Conservation (phyloP, 1,284 basidiomycete species). For the Apiotrichum gamsii region DNA sequence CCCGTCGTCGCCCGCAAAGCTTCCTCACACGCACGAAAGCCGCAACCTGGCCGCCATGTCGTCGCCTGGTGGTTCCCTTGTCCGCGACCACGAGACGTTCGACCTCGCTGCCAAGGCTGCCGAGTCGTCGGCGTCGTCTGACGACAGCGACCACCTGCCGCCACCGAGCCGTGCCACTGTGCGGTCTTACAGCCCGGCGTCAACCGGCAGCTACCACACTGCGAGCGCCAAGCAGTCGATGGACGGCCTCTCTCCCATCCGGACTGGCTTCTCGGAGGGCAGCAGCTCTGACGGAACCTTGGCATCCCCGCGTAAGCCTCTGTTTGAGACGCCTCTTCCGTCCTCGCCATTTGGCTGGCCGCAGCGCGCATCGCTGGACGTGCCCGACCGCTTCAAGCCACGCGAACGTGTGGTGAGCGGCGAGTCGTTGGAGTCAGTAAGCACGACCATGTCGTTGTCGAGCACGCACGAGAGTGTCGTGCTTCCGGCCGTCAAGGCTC, state of each 20-base stretch:
- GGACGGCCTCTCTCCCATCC: neutral
- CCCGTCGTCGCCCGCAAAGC: neutral
- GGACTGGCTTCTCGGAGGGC: neutral
- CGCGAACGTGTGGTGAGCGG: neutral
- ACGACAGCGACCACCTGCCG: slow-evolving; percentile 6
- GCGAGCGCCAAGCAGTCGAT: slow-evolving; percentile 1
- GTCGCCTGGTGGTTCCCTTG: neutral
- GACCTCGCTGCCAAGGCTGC: neutral
- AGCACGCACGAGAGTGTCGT: slow-evolving; percentile 12
- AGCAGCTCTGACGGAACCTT: neutral
- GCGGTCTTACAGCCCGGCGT: too few species aligned
- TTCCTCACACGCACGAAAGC: slow-evolving; percentile 3
- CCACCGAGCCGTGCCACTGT: neutral
- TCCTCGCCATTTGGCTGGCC: neutral
- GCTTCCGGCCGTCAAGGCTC: slow-evolving; percentile 29
- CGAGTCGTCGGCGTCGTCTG: neutral
- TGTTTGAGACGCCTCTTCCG: slow-evolving; percentile 8
- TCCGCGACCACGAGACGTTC: too few species aligned
- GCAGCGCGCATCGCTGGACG: neutral
- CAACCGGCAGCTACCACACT: slow-evolving; percentile 4
- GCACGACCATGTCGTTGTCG: slow-evolving; percentile 10
- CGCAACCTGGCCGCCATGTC: slow-evolving; percentile 2
- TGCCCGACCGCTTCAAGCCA: slow-evolving; percentile 16
- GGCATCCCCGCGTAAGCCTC: slow-evolving; percentile 6
- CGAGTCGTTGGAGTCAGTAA: neutral